Base-by-base conservation (phyloP, 2,329 filamentous ascomycete species). In the Botrytis fabae region DNA sequence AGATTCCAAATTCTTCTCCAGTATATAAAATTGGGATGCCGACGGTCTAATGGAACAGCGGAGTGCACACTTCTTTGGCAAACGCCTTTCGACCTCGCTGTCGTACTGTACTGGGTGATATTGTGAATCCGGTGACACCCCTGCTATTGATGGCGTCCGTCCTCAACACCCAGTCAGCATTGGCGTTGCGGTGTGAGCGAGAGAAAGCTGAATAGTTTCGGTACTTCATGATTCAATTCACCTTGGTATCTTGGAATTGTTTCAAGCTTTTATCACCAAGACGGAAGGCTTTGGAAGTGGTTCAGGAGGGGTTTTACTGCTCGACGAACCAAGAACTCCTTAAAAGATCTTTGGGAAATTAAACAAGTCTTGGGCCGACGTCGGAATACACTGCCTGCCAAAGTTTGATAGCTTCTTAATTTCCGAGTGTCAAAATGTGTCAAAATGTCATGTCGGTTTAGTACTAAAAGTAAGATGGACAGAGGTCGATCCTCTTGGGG, bases 151-250 rank as follows among this genome's bases (percentile, higher is more conserved):
- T 57, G 48, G 64, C 64, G 64, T 68, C 40, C 35, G 64, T 68
- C 32, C 46, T 66, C 46, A 54, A 42, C 22, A 8, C 25, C 35
- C 35, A 32, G 65, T 68, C 48, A 68, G 65, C 65, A 68, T 68
- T 68, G 48, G 65, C 65, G 48, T 35, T 68, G 48, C 48, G 25
- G 38, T 68, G 65, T 68, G 35, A 32, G 25, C 48, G n/a, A 68
- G 35, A 28, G 48, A 57, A 35, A 68, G 65, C 65, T 57, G 48
- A 57, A n/a, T 68, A 57, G 35, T 68, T 42, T 57, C 48, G 65
- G 65, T 57, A 68, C 65, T 68, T 68, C 35, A 68, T 57, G 35
- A 40, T 28, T 68, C 16, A 18, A 68, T 32, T 32, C 40, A 14
- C 40, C 65, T 68, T 54, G 32, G 46, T 68, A 68, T 51, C 32